phyloP scores from a whole-genome alignment of 2,329 filamentous ascomycete species.

The Myotisia sp. region DNA sequence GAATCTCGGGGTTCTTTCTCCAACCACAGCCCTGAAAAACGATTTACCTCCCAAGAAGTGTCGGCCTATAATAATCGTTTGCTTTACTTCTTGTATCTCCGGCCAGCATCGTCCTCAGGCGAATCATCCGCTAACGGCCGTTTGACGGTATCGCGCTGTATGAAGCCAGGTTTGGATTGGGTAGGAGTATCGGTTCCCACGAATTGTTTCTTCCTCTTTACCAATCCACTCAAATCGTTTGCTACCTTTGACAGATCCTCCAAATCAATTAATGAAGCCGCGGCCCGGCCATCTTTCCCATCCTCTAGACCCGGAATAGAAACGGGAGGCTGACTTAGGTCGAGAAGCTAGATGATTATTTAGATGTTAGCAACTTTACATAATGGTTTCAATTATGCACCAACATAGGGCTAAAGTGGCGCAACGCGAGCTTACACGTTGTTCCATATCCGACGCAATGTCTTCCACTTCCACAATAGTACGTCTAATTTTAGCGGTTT shows the following conservation, averaged over 20 bases:
- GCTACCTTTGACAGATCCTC: conserved; percentile 42
- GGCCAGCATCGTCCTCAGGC: no score
- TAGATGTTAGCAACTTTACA: conserved; percentile 7
- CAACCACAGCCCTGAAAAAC: no score
- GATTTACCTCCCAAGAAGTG: no score
- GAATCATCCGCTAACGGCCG: no score
- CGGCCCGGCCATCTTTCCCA: conserved; percentile 26
- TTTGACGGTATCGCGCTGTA: no score
- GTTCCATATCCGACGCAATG: conserved; percentile 48
- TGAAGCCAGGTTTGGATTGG: no score
- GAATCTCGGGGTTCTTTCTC: no score
- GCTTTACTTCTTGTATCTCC: no score
- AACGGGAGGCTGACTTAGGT: conserved; percentile 43
- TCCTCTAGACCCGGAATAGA: conserved; percentile 28
- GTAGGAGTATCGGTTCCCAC: not conserved
- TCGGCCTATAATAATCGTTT: no score
- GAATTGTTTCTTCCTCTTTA: conserved; percentile 34
- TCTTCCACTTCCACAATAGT: conserved; percentile 46
- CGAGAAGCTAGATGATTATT: conserved; percentile 32
- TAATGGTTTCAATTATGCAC: not conserved
- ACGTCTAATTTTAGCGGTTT: conserved; percentile 29
- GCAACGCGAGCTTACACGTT: no score
- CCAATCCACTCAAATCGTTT: conserved; percentile 45
- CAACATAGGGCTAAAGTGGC: conserved; percentile 15
- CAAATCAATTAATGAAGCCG: conserved; percentile 15